Evolutionary conservation across 176 grass and related monocot genomes (phyloP).

Genomic region (Avena sativa): DNA sequence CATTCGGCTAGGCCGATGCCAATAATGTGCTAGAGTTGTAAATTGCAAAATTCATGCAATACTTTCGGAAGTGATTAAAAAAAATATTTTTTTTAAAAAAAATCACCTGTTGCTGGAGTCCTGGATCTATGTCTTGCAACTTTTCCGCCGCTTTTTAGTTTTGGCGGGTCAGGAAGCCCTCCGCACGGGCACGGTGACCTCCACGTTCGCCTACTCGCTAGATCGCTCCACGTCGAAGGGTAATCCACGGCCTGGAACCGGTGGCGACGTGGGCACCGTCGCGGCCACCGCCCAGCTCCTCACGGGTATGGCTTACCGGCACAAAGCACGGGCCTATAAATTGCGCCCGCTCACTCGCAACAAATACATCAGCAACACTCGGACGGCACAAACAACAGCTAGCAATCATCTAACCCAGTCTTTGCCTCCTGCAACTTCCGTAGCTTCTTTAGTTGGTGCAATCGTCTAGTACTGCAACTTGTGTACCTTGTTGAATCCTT

Average conservation of each 20-base stretch:
- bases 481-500: not conserved
- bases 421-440: not conserved
- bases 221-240: not conserved
- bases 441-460: not conserved
- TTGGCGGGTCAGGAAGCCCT: not conserved
- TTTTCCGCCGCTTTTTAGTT: not conserved
- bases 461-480: not conserved
- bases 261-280: conserved; percentile 11
- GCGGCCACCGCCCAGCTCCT: not conserved
- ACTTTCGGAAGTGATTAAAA: no score
- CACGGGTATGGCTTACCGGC: not conserved
- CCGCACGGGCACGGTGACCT: not conserved
- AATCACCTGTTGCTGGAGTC: not conserved
- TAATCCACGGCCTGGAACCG: not conserved
- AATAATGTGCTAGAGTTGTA: no score
- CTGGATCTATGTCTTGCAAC: not conserved
- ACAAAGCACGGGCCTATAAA: not conserved
- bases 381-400: not conserved
- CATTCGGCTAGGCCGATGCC: no score
- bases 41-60: no score
- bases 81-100: no score
- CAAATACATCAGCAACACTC: not conserved
- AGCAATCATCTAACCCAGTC: not conserved
- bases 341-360: not conserved
- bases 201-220: not conserved